Percentiles rank a stretch among this genome's conserved stretches.
phyloP scores from a whole-genome alignment of 192 early-diverging fungal species.

The Powellomyces hirtus region DNA sequence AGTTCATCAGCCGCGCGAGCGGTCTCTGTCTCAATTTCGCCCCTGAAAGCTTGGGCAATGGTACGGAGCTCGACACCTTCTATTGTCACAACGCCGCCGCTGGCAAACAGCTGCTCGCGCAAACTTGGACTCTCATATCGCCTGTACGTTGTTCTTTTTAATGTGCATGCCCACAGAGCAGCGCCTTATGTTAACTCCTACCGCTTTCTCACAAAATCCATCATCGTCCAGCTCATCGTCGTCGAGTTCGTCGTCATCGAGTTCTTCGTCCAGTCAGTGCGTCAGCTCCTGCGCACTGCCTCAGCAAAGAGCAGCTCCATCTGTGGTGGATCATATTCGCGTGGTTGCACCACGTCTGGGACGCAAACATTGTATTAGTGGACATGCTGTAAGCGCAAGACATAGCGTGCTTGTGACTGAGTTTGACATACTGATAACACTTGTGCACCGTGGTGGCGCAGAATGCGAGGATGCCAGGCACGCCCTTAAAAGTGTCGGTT shows the following conservation, averaged over 20 bases:
- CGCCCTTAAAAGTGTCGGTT: too few species aligned
- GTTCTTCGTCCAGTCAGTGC: neutral
- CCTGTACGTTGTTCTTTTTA: neutral
- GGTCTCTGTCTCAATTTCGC: neutral
- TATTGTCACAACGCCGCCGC: neutral
- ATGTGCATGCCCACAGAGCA: neutral
- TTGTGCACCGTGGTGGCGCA: too few species aligned
- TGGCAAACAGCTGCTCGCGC: neutral
- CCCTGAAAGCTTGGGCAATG: too few species aligned
- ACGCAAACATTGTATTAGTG: neutral
- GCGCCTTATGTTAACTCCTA: neutral
- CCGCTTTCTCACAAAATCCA: neutral
- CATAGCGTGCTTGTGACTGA: too few species aligned
- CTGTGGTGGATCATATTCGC: neutral
- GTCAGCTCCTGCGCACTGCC: neutral
- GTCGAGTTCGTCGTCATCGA: neutral
- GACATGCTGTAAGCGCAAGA: conserved; percentile 3
- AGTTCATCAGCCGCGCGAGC: neutral
- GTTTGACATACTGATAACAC: too few species aligned
- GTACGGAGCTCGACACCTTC: neutral
- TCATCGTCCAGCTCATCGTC: neutral
- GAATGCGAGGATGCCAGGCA: too few species aligned
- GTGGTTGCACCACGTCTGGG: neutral
- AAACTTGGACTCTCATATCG: neutral
- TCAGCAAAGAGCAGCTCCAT: neutral